Conservation (phyloP, 768 basidiomycete genomes). For the Naganishia kalamii region DNA sequence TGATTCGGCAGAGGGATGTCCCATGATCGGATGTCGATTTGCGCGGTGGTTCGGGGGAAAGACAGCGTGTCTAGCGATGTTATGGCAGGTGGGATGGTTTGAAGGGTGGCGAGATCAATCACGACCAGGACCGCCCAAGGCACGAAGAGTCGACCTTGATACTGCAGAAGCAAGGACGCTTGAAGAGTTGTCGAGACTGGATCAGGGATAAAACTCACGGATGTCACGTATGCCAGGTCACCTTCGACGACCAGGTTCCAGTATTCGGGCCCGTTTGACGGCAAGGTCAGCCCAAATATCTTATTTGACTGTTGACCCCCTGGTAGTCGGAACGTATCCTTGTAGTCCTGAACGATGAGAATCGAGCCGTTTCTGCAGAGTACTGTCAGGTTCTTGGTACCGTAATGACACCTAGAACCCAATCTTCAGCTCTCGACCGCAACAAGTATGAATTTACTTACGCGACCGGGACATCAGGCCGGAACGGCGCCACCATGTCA, state of each 20-base stretch:
- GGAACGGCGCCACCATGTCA: neutral
- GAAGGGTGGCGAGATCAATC: neutral
- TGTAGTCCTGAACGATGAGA: constrained; percentile 3
- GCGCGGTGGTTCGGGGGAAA: neutral
- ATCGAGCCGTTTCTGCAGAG: constrained; percentile 7
- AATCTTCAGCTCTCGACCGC: neutral
- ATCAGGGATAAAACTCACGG: neutral
- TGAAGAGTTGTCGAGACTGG: neutral
- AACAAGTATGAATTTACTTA: neutral
- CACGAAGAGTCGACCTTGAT: neutral
- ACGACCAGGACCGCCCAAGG: neutral
- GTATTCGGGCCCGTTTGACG: neutral
- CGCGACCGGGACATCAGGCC: constrained; percentile 3
- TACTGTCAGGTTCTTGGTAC: neutral
- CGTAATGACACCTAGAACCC: neutral
- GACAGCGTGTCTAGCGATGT: neutral
- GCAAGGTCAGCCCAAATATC: neutral
- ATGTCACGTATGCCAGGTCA: neutral
- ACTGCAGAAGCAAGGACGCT: neutral
- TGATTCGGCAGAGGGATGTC: neutral
- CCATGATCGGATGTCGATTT: neutral
- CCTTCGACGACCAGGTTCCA: constrained; percentile 1
- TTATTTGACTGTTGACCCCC: neutral
- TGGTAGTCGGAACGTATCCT: neutral
- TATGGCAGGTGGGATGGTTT: neutral